Percentiles rank a stretch among this genome's conserved stretches.
These are phyloP conservation scores for Obelidium mucronatum DNA, from an alignment of 192 early-diverging fungal genomes.

Conservation along the genomic window DNA sequence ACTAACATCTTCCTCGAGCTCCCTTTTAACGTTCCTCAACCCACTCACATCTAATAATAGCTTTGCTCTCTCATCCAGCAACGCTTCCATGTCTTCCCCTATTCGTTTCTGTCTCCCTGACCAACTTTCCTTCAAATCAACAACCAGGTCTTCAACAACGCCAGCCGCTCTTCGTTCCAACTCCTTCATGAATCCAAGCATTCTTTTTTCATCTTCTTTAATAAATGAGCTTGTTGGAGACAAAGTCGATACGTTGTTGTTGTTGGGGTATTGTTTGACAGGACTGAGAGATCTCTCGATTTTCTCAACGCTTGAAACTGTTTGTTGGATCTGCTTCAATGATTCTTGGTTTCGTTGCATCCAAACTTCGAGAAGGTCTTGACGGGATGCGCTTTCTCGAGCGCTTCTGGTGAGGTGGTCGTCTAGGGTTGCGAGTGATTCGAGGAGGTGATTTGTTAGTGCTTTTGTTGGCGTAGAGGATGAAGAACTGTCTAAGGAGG, in stretches of 20 bases:
- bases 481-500: too few species aligned
- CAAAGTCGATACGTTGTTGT: too few species aligned
- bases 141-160: constrained; percentile 1
- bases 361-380: constrained; percentile 36
- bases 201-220: background rate
- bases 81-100: background rate
- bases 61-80: constrained; percentile 13
- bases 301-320: constrained; percentile 27
- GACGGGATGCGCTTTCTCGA: constrained; percentile 9
- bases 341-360: constrained; percentile 35
- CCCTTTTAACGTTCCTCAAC: background rate
- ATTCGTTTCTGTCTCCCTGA: background rate
- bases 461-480: too few species aligned
- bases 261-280: too few species aligned
- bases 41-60: background rate
- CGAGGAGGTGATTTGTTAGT: constrained; percentile 10
- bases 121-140: constrained; percentile 23
- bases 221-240: too few species aligned
- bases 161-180: background rate
- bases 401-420: constrained; percentile 1
- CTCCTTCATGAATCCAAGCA: constrained; percentile 7
- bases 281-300: constrained; percentile 12
- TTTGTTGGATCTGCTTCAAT: constrained; percentile 31
- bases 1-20: constrained; percentile 8
- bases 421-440: constrained; percentile 26